Percentiles rank a stretch among this genome's conserved stretches.
These are phyloP conservation scores for Aspergillus sergii DNA, from an alignment of 2,329 filamentous ascomycete genomes.

Conservation along the genomic window DNA sequence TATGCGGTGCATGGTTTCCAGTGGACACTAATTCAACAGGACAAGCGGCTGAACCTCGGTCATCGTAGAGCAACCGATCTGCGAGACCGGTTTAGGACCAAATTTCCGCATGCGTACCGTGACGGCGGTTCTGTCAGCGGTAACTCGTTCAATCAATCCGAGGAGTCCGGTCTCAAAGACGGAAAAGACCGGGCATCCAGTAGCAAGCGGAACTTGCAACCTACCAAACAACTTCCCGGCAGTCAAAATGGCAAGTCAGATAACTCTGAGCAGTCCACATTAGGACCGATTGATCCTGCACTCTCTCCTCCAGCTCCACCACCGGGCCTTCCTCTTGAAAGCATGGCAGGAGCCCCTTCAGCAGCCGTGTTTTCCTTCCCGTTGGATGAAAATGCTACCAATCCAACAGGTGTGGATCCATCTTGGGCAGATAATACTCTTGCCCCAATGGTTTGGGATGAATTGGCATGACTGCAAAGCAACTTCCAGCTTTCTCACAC, in stretches of 20 bases:
- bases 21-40: slow-evolving; percentile 63
- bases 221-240: slow-evolving; percentile 12
- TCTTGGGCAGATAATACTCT: slow-evolving; percentile 44
- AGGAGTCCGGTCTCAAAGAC: slow-evolving; percentile 8
- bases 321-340: slow-evolving; percentile 28
- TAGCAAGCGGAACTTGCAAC: slow-evolving; percentile 17
- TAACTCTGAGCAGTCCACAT: slow-evolving; percentile 12
- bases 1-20: slow-evolving; percentile 61
- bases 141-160: slow-evolving; percentile 24
- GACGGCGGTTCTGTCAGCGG: slow-evolving; percentile 45
- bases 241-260: slow-evolving; percentile 19
- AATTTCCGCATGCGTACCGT: slow-evolving; percentile 60
- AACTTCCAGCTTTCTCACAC: background rate
- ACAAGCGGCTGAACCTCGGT: slow-evolving; percentile 53
- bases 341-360: slow-evolving; percentile 18
- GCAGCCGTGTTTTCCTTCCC: slow-evolving; percentile 31
- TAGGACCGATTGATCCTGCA: slow-evolving; percentile 33
- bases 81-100: slow-evolving; percentile 63
- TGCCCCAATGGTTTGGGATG: slow-evolving; percentile 45
- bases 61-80: slow-evolving; percentile 61
- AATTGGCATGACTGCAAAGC: slow-evolving; percentile 25
- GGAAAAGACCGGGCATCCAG: slow-evolving; percentile 9
- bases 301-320: slow-evolving; percentile 36
- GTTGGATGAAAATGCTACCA: slow-evolving; percentile 33
- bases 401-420: slow-evolving; percentile 20